A percentile compares a stretch with the other conserved stretches of the same genome.
These are phyloP conservation scores for Xylaria arbuscula DNA, from an alignment of 2,329 filamentous ascomycete genomes.

Conservation along the genomic window DNA sequence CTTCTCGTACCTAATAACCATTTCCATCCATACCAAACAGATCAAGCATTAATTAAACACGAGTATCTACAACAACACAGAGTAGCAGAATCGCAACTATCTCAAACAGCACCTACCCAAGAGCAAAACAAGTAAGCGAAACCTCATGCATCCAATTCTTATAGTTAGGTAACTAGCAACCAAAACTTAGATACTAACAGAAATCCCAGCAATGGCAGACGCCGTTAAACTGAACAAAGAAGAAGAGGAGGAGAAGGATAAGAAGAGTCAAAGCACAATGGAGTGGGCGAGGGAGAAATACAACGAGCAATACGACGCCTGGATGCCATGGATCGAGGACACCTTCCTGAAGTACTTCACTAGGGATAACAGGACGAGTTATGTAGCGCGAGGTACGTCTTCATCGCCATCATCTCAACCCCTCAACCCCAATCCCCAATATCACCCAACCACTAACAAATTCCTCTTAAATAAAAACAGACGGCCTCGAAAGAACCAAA, in stretches of 20 bases:
- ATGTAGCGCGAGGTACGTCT: slow-evolving; percentile 73
- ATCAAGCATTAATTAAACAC: neutral
- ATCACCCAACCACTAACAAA: slow-evolving; percentile 15
- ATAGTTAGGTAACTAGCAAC: no score
- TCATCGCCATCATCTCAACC: slow-evolving; percentile 25
- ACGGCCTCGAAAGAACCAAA: slow-evolving; percentile 75
- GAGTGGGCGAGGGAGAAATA: slow-evolving; percentile 73
- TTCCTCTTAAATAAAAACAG: slow-evolving; percentile 63
- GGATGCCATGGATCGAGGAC: slow-evolving; percentile 83
- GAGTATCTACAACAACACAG: neutral
- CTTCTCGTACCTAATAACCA: no score
- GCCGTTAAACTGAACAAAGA: slow-evolving; percentile 11
- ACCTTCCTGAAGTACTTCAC: slow-evolving; percentile 78
- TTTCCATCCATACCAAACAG: neutral
- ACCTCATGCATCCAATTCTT: neutral
- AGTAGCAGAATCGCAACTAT: neutral
- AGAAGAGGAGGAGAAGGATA: slow-evolving; percentile 4
- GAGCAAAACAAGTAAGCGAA: neutral
- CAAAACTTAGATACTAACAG: neutral
- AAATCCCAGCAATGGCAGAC: neutral
- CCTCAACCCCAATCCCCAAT: no score
- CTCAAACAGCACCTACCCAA: no score
- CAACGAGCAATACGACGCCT: slow-evolving; percentile 77
- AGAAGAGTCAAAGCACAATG: slow-evolving; percentile 24
- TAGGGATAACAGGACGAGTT: slow-evolving; percentile 80